Evolutionary conservation across 495 filamentous ascomycete species (phyloP).

Genomic region (Podospora fimiseda): DNA sequence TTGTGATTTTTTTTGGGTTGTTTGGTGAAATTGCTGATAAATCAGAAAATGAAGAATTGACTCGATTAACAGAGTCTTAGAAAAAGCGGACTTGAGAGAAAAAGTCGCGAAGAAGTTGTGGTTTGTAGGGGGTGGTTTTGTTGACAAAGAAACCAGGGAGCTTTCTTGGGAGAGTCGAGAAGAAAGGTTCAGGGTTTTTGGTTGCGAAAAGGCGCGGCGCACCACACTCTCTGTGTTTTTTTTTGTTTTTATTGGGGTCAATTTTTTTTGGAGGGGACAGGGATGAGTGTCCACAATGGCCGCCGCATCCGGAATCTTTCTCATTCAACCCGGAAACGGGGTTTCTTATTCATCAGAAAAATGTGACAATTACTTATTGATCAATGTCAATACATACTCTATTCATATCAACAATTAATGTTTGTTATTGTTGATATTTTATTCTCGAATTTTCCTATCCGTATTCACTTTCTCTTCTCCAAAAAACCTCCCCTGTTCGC

Average conservation of each 20-base stretch:
- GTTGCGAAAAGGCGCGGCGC: conserved; percentile 1
- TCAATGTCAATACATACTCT: too few species aligned
- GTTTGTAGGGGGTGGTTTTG: background rate
- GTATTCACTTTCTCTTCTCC: background rate
- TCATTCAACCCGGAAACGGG: background rate
- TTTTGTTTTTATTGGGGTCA: conserved; percentile 11
- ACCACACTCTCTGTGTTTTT: conserved; percentile 2
- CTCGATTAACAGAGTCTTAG: background rate
- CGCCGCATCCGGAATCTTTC: conserved; percentile 13
- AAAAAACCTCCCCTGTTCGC: background rate
- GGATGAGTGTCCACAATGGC: conserved; percentile 11
- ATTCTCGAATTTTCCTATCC: too few species aligned
- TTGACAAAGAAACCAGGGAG: too few species aligned
- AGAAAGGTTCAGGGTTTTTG: background rate
- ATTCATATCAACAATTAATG: too few species aligned
- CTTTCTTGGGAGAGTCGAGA: background rate
- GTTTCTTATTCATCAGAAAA: background rate
- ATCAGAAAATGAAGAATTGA: background rate
- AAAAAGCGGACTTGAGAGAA: background rate
- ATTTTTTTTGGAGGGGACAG: conserved; percentile 10
- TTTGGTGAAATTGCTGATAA: conserved; percentile 9
- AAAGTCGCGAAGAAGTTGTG: background rate
- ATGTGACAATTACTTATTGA: too few species aligned
- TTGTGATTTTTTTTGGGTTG: conserved; percentile 5
- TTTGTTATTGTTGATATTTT: too few species aligned